phyloP scores from a whole-genome alignment of 352 stramenopile genomes.

The Phytophthora foliorum region DNA sequence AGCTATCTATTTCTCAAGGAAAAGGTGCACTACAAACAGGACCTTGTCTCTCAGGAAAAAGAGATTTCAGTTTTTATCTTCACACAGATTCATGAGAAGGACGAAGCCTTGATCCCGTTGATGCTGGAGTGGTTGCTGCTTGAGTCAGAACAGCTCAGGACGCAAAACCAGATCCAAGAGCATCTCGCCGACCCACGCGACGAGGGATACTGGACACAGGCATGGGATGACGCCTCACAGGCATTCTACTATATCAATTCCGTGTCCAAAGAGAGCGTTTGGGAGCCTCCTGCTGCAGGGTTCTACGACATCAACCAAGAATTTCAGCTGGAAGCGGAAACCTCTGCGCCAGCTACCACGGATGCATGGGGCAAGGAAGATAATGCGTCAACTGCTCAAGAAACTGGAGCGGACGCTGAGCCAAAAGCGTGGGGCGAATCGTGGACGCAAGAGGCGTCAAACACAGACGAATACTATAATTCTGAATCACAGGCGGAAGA shows the following conservation, averaged over 20 bases:
- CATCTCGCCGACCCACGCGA: constrained; percentile 50
- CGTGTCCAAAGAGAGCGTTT: constrained; percentile 62
- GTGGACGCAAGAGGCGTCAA: constrained; percentile 3
- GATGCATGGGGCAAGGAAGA: constrained; percentile 5
- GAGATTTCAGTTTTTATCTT: constrained; percentile 80
- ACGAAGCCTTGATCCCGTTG: constrained; percentile 64
- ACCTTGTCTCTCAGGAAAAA: constrained; percentile 73
- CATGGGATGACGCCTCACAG: constrained; percentile 69
- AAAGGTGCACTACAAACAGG: constrained; percentile 79
- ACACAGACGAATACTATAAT: background rate
- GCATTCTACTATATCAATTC: constrained; percentile 79
- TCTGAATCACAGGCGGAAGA: constrained; percentile 4
- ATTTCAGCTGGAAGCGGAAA: constrained; percentile 45
- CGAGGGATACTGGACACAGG: constrained; percentile 68
- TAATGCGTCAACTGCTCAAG: background rate
- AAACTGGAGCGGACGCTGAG: background rate
- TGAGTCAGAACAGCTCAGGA: constrained; percentile 71
- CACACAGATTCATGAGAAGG: constrained; percentile 58
- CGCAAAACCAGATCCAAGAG: constrained; percentile 75
- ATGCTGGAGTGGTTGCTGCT: constrained; percentile 85
- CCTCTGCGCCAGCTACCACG: background rate
- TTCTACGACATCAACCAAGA: constrained; percentile 74
- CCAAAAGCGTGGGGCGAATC: constrained; percentile 23
- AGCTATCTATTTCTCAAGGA: constrained; percentile 87
- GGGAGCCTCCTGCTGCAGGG: constrained; percentile 63